phyloP scores from a whole-genome alignment of 768 basidiomycete genomes.

The Leccinum variicolor region DNA sequence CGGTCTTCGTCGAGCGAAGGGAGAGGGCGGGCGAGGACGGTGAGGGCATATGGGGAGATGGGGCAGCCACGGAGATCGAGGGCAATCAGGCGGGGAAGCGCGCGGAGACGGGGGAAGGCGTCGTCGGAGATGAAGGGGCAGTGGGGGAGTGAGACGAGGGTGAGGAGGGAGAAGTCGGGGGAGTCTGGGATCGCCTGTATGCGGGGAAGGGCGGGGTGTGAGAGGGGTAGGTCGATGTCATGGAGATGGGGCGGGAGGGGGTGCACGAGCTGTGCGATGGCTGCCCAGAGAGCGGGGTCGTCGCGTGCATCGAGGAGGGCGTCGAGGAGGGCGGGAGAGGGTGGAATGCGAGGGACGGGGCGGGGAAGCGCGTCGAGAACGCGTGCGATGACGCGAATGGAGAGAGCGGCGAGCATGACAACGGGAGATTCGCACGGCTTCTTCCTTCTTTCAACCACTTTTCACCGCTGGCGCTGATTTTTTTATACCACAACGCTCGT shows the following conservation, averaged over 20 bases:
- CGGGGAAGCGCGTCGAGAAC: slow-evolving; percentile 36
- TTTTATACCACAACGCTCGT: slow-evolving; percentile 19
- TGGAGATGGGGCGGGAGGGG: slow-evolving; percentile 42
- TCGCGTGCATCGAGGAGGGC: slow-evolving; percentile 35
- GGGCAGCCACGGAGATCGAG: slow-evolving; percentile 60
- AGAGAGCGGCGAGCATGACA: slow-evolving; percentile 43
- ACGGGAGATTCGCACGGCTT: slow-evolving; percentile 17
- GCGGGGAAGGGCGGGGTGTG: slow-evolving; percentile 50
- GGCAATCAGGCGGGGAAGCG: slow-evolving; percentile 53
- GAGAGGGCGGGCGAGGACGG: slow-evolving; percentile 44
- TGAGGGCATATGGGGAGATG: slow-evolving; percentile 52
- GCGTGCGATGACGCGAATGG: slow-evolving; percentile 41
- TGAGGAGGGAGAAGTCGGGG: slow-evolving; percentile 58
- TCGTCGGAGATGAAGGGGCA: slow-evolving; percentile 59
- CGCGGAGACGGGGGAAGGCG: slow-evolving; percentile 46
- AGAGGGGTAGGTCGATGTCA: slow-evolving; percentile 46
- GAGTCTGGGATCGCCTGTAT: slow-evolving; percentile 58
- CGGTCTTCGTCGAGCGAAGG: neutral
- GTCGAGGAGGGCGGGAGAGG: slow-evolving; percentile 43
- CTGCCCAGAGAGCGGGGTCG: slow-evolving; percentile 62
- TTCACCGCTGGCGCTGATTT: slow-evolving; percentile 30
- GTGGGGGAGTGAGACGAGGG: slow-evolving; percentile 56
- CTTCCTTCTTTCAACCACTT: neutral
- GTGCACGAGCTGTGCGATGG: slow-evolving; percentile 56
- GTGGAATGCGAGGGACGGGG: slow-evolving; percentile 35